Conservation (phyloP, 768 basidiomycete species). For the Crepidotus variabilis region DNA sequence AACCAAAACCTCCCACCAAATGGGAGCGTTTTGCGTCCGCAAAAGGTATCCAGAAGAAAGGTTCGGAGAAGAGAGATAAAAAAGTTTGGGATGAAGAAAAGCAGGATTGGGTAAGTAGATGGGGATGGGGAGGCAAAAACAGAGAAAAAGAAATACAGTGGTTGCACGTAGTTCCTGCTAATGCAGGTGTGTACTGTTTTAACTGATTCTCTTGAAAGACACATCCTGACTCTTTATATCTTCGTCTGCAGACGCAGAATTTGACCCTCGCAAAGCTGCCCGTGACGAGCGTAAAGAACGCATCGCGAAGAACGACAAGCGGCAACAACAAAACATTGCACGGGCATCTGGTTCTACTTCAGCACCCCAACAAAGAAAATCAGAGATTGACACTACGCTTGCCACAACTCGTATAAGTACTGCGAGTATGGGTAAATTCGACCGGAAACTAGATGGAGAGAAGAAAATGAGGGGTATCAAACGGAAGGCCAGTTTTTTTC, state of each 20-base stretch:
- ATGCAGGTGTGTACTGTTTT: constrained; percentile 61
- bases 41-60: constrained; percentile 86
- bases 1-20: constrained; percentile 89
- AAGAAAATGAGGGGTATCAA: constrained; percentile 85
- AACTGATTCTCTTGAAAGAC: background rate
- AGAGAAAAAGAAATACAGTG: constrained; percentile 83
- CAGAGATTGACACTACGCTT: constrained; percentile 72
- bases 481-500: constrained; percentile 66
- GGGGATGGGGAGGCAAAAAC: constrained; percentile 90
- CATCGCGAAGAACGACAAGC: constrained; percentile 80
- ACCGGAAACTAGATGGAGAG: constrained; percentile 87
- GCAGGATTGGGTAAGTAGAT: constrained; percentile 88
- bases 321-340: constrained; percentile 67
- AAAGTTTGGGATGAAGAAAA: constrained; percentile 92
- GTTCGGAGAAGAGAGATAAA: constrained; percentile 75
- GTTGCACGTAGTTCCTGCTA: constrained; percentile 85
- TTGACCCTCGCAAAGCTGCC: constrained; percentile 75
- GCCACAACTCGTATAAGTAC: constrained; percentile 79
- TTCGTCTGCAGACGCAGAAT: constrained; percentile 58
- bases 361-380: constrained; percentile 50
- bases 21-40: constrained; percentile 95
- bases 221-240: background rate
- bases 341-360: constrained; percentile 36
- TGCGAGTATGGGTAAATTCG: constrained; percentile 94
- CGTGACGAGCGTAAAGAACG: constrained; percentile 78